Percentiles rank a stretch among this genome's conserved stretches.
Evolutionary conservation across 495 filamentous ascomycete species (phyloP).

Genomic region (Trichoderma erinaceum): DNA sequence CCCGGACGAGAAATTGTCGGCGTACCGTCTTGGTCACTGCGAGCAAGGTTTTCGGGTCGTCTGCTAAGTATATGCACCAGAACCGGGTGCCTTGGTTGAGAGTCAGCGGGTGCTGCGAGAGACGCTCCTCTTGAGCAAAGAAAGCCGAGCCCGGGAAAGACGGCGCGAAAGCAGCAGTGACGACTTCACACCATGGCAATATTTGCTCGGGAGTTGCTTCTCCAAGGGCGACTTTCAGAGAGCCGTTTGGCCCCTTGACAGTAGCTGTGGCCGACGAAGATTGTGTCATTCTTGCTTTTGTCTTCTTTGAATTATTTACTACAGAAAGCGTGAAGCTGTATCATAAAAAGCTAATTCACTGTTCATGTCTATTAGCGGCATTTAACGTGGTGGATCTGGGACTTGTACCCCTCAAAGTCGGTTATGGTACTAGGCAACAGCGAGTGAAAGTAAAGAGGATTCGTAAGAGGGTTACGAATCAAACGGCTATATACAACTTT

Average conservation of each 20-base stretch:
- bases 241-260: not conserved
- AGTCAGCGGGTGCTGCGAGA: not conserved
- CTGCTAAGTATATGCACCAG: conserved; percentile 20
- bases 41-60: conserved; percentile 17
- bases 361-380: no score
- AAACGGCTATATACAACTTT: no score
- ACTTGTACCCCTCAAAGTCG: no score
- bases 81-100: conserved; percentile 10
- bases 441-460: no score
- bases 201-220: not conserved
- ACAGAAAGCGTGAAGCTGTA: no score
- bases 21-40: not conserved
- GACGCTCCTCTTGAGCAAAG: not conserved
- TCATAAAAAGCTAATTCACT: no score
- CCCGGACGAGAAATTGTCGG: not conserved
- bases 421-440: no score
- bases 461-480: no score
- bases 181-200: not conserved
- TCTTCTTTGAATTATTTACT: not conserved
- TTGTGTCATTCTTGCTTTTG: not conserved
- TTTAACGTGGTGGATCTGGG: no score
- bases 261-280: not conserved
- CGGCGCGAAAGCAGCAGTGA: not conserved
- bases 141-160: not conserved
- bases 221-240: not conserved